phyloP scores from a whole-genome alignment of 2,329 filamentous ascomycete species.

The Davidsoniella australis region DNA sequence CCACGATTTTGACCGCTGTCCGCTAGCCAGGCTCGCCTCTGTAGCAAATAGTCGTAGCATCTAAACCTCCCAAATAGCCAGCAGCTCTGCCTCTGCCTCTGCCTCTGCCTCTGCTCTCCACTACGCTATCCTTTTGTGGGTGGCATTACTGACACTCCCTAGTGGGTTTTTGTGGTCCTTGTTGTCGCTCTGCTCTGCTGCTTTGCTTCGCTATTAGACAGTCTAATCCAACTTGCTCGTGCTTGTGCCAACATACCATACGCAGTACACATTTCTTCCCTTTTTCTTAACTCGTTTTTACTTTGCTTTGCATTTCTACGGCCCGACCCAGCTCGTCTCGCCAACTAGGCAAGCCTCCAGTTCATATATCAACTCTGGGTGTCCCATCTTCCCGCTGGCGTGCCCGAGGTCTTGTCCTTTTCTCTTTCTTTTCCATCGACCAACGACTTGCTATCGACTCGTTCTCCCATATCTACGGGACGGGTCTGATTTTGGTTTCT shows the following conservation, averaged over 20 bases:
- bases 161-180: not conserved
- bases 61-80: no score
- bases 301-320: constrained; percentile 5
- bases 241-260: constrained; percentile 12
- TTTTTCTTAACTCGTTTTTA: constrained; percentile 2
- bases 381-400: not conserved
- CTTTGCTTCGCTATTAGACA: not conserved
- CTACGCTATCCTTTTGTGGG: not conserved
- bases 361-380: no score
- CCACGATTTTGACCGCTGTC: no score
- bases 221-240: not conserved
- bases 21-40: not conserved
- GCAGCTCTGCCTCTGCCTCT: not conserved
- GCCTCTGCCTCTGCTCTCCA: no score
- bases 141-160: not conserved
- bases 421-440: not conserved
- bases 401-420: not conserved
- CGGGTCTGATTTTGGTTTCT: no score
- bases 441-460: no score
- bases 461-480: no score
- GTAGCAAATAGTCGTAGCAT: no score
- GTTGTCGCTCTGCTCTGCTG: not conserved
- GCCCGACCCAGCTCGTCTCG: not conserved
- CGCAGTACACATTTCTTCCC: constrained; percentile 9
- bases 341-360: no score